phyloP scores from a whole-genome alignment of 2,329 filamentous ascomycete genomes.

The Xylaria sp. region DNA sequence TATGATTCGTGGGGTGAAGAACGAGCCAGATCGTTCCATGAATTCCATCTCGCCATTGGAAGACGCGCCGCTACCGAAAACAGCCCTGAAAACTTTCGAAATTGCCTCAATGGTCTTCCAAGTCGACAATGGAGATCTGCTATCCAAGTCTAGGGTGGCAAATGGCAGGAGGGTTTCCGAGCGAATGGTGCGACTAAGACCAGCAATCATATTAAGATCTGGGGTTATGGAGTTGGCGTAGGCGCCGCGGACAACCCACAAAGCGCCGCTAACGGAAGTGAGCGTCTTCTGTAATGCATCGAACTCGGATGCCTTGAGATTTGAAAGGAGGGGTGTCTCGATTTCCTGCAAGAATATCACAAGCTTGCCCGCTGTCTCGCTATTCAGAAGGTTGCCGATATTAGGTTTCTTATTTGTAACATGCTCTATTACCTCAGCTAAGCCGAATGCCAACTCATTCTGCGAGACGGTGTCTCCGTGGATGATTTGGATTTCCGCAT shows the following conservation, averaged over 20 bases:
- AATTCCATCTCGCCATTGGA: conserved; percentile 50
- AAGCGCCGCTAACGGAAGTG: conserved; percentile 39
- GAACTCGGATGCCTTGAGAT: conserved; percentile 48
- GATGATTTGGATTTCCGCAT: conserved; percentile 47
- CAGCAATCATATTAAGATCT: conserved; percentile 43
- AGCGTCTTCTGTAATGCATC: conserved; percentile 39
- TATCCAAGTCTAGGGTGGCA: conserved; percentile 42
- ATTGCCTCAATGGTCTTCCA: conserved; percentile 34
- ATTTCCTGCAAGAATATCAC: conserved; percentile 53
- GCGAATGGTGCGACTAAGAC: conserved; percentile 43
- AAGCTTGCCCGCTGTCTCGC: conserved; percentile 44
- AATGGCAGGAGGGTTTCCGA: conserved; percentile 44
- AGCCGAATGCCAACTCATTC: conserved; percentile 40
- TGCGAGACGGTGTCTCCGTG: conserved; percentile 44
- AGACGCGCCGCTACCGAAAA: conserved; percentile 43
- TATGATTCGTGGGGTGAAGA: conserved; percentile 49
- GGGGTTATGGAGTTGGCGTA: conserved; percentile 42
- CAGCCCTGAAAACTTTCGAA: conserved; percentile 44
- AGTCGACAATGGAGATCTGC: conserved; percentile 30
- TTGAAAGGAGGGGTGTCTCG: conserved; percentile 50
- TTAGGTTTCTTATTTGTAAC: conserved; percentile 43
- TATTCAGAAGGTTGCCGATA: conserved; percentile 39
- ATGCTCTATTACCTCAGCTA: conserved; percentile 42
- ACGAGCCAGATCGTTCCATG: conserved; percentile 45
- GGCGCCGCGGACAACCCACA: conserved; percentile 47